Evolutionary conservation across 805 yeast species (phyloP).

Genomic region (Grigorovia transvaalensis): DNA sequence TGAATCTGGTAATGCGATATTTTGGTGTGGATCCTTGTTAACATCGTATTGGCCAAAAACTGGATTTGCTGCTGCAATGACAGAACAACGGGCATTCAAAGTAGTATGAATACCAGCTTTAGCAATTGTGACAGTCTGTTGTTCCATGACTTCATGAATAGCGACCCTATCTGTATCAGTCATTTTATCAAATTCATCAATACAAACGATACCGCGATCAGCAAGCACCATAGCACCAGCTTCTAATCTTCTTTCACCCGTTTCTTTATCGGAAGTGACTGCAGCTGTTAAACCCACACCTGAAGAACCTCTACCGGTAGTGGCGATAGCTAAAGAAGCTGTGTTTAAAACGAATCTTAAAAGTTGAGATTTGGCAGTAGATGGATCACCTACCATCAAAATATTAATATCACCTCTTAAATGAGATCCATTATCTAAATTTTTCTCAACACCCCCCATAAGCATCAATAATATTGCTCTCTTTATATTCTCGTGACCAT

Average conservation of each 20-base stretch:
- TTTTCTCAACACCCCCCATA: conserved; percentile 90
- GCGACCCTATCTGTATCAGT: conserved; percentile 94
- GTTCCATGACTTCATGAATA: conserved; percentile 99
- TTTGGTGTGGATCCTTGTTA: conserved; percentile 90
- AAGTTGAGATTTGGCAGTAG: conserved; percentile 96
- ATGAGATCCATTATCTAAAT: conserved; percentile 89
- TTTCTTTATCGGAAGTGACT: conserved; percentile 89
- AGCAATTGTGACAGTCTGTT: conserved; percentile 95
- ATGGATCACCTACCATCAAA: conserved; percentile 96
- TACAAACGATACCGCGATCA: conserved; percentile 94
- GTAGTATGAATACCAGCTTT: conserved; percentile 98
- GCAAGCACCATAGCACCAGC: conserved; percentile 99
- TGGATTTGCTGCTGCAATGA: conserved; percentile 96
- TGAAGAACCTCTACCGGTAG: conserved; percentile 98
- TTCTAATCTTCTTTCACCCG: conserved; percentile 92
- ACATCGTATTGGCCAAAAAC: conserved; percentile 94
- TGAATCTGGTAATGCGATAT: conserved; percentile 95
- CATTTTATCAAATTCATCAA: conserved; percentile 98
- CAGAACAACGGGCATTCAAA: conserved; percentile 91
- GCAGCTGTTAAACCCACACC: conserved; percentile 99
- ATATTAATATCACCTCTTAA: conserved; percentile 96
- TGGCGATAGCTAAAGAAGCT: conserved; percentile 90
- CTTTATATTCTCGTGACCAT: conserved; percentile 85
- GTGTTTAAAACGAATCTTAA: conserved; percentile 89
- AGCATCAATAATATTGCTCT: conserved; percentile 84